Percentiles rank a stretch among this genome's conserved stretches.
Conservation (phyloP, 2,329 filamentous ascomycete genomes). For the Fusarium oligoseptatum region DNA sequence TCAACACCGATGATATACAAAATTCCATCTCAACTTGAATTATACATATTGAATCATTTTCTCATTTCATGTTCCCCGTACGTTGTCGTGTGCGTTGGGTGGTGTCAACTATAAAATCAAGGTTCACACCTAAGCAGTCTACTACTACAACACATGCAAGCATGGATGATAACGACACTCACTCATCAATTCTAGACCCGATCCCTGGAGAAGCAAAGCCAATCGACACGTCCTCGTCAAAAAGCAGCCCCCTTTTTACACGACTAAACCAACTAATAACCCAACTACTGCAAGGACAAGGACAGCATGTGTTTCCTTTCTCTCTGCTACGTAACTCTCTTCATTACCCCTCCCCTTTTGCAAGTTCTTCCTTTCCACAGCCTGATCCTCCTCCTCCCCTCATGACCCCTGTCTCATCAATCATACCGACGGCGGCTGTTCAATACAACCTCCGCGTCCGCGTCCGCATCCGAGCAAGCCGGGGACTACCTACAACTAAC, state of each 20-base stretch:
- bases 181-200: neutral
- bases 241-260: neutral
- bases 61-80: neutral
- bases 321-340: neutral
- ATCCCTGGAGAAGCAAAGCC: neutral
- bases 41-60: too few relatives aligned
- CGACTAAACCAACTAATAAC: neutral
- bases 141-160: neutral
- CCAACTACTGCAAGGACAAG: conserved; percentile 22
- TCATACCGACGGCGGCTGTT: neutral
- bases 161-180: neutral
- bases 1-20: neutral
- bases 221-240: neutral
- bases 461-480: neutral
- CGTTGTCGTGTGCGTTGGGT: neutral
- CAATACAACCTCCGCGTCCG: neutral
- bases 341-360: neutral
- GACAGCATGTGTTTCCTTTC: neutral
- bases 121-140: conserved; percentile 40
- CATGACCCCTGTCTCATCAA: neutral
- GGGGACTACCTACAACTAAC: neutral
- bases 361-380: neutral
- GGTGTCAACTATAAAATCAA: conserved; percentile 20
- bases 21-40: too few relatives aligned
- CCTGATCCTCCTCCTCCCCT: neutral